Base-by-base conservation (phyloP, 2,329 filamentous ascomycete species). In the Beauveria sp. region DNA sequence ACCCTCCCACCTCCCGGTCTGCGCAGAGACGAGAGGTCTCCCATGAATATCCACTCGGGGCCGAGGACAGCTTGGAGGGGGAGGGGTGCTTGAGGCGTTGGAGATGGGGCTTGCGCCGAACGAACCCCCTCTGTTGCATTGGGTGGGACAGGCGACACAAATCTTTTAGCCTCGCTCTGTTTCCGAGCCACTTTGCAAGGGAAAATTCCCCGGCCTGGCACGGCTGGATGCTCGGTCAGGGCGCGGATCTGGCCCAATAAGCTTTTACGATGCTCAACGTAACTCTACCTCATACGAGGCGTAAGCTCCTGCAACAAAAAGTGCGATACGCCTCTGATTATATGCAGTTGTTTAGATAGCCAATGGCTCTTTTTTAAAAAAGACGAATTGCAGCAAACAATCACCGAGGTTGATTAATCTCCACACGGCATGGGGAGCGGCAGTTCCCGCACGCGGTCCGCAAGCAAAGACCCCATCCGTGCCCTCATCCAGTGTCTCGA, bases 401-500 rank as follows among this genome's bases (percentile, higher is more conserved):
- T 46, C 18, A 55, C 26, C 18, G 24, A 55, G n/a, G 40, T 30
- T 26, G 52, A 37, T 37, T 28, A 43, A 51, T 59, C 56, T 59
- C 56, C 56, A 59, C 56, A 52, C 24, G 46, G 26, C 56, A 52
- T 44, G 46, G 37, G 37, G 30, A 16, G 37, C 56, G 56, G 56
- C 37, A 59, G 56, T 52, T 59, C 56, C 55, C 56, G 56, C 44
- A 40, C 14, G 22, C 55, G 55, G 55, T 50, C 55, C 44, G 55
- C 41, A 47, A 24, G 14, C 24, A 48, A 30, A 44, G 34, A 22
- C 56, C 56, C 56, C 56, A 51, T 59, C 56, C 56, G 56, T 59
- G 56, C 47, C 46, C 47, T 59, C 56, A 34, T 58, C 30, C 34
- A 47, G 34, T 51, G 46, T 58, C 24, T 28, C 26, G 24, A 4